Evolutionary conservation across 106 monocot genomes (phyloP).

Genomic region (Iris macrosiphon): DNA sequence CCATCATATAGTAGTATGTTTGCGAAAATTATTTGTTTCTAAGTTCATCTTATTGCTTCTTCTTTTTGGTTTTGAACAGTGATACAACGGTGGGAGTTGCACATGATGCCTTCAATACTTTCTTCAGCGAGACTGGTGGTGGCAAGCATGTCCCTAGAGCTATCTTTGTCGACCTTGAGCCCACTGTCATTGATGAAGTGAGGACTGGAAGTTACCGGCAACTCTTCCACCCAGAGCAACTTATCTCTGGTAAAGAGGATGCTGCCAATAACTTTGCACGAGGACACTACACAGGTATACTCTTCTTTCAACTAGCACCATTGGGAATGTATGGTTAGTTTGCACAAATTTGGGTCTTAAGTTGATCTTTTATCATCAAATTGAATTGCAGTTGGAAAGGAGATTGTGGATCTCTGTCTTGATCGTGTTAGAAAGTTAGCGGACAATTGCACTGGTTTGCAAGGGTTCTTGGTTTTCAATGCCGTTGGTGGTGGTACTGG

Average conservation of each 20-base stretch:
- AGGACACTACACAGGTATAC: conserved; percentile 23
- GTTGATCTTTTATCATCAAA: not conserved
- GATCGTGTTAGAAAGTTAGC: conserved; percentile 25
- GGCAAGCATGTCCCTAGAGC: conserved; percentile 34
- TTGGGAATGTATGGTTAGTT: not conserved
- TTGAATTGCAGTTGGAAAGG: conserved; percentile 20
- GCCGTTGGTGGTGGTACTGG: conserved; percentile 31
- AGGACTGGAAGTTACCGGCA: conserved; percentile 23
- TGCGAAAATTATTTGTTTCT: not conserved
- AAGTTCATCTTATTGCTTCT: not conserved
- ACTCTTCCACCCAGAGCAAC: conserved; percentile 31
- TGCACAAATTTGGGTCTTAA: not conserved
- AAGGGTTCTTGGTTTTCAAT: conserved; percentile 31
- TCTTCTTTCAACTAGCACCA: not conserved
- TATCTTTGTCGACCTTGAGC: conserved; percentile 28
- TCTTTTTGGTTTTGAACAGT: not conserved
- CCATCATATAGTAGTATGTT: not conserved
- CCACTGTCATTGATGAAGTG: conserved; percentile 30
- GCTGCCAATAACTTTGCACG: conserved; percentile 32
- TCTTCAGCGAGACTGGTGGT: conserved; percentile 30
- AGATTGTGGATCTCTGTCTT: conserved; percentile 22
- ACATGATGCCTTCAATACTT: conserved; percentile 32
- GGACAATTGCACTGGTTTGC: conserved; percentile 30
- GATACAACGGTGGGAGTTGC: conserved; percentile 15
- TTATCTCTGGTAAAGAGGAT: conserved; percentile 31